Base-by-base conservation (phyloP, 2,329 filamentous ascomycete genomes). In the Falciphora oryzae region DNA sequence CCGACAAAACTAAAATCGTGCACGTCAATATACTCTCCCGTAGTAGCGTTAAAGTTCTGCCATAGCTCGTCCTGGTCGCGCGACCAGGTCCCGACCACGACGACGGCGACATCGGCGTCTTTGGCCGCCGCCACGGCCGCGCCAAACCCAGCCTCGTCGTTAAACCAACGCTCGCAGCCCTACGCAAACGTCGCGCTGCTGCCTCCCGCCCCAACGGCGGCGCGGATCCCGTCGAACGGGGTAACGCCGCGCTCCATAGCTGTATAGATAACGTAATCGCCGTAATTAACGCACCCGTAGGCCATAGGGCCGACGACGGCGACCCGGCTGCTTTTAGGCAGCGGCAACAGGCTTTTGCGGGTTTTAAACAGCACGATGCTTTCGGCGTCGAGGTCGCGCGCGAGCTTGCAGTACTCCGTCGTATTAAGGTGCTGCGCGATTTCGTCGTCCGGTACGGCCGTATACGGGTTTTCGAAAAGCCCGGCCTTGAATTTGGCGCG, bases 291-390 rank as follows among this genome's bases (percentile, higher is more conserved):
- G 27, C 11, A 89, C 0, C 85, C 87, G 68, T 89, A 83, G 1
- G 87, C 89, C 85, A 92, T 92, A 2, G 89, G 89, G 0, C 90
- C 90, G 69, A 92, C 90, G 22, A 92, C 86, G 6, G 89, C 89
- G 65, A 92, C 81, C 22, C 84, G 86, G n/a, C 87, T 87, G 10
- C 83, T 80, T 71, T 89, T 90, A 67, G 80, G 81, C 60, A 87
- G 67, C 0, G 85, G 85, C 10, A 87, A 76, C 4, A 78, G 71
- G 16, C 78, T 75, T 50, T 84, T 75, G 64, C 85, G 82, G 70
- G 87, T 87, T 73, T 87, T 84, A 1, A 87, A 77, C 11, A 87
- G 77, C 6, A 87, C 80, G 57, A 87, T 86, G 29, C 83, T 85
- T 71, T 90, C 88, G 0, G 83, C 79, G 65, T 90, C 88, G 3